Evolutionary conservation across 148 eudicot genomes (phyloP).

Genomic region (Fagopyrum esculentum): DNA sequence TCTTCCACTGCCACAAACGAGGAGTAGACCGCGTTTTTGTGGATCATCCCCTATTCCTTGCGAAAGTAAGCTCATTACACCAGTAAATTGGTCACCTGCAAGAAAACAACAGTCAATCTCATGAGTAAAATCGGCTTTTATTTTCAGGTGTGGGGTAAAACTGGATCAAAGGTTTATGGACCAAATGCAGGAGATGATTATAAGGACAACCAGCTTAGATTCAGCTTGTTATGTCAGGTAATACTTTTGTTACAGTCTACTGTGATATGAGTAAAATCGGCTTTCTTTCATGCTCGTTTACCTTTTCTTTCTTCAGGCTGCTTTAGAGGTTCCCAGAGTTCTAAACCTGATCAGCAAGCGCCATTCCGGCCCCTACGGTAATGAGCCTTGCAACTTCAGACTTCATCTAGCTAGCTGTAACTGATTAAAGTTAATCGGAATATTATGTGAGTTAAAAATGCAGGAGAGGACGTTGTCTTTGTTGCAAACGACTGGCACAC

Average conservation of each 20-base stretch:
- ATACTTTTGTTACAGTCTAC: not conserved
- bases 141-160: slow-evolving; percentile 87
- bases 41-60: slow-evolving; percentile 54
- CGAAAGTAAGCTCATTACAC: slow-evolving; percentile 26
- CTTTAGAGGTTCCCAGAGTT: slow-evolving; percentile 83
- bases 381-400: not conserved
- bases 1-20: slow-evolving; percentile 53
- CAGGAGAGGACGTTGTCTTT: slow-evolving; percentile 91
- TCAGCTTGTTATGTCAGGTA: slow-evolving; percentile 80
- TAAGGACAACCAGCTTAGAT: slow-evolving; percentile 70
- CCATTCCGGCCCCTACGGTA: slow-evolving; percentile 94
- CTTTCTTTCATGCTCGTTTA: not conserved
- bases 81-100: not conserved
- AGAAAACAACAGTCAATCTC: not conserved
- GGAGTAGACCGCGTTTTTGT: slow-evolving; percentile 61
- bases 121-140: slow-evolving; percentile 9
- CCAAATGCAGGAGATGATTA: slow-evolving; percentile 72
- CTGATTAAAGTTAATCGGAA: not conserved
- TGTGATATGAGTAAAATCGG: not conserved
- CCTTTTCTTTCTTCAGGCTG: slow-evolving; percentile 48
- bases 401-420: not conserved
- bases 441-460: not conserved
- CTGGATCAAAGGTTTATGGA: slow-evolving; percentile 81
- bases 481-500: slow-evolving; percentile 97
- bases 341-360: slow-evolving; percentile 58